Base-by-base conservation (phyloP, 352 stramenopile species). In the Phytophthora kernoviae region DNA sequence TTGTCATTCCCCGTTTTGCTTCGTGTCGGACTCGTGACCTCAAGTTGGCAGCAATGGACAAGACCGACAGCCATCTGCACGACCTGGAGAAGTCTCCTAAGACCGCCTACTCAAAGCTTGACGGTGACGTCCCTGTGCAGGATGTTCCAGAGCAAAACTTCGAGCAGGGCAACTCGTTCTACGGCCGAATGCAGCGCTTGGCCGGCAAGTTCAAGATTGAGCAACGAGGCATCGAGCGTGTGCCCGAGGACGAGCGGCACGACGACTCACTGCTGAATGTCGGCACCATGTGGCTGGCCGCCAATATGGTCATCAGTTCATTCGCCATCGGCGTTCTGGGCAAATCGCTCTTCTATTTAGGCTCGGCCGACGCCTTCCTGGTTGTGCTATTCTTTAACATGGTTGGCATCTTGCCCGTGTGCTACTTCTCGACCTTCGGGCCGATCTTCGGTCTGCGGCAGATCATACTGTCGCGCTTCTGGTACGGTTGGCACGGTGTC, bases 391-490 rank as follows among this genome's bases (percentile, higher is more conserved):
- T 71, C 46, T 68, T 70, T 41, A 81, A 81, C 54, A 62, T 81
- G 41, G 61, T 76, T 2, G 72, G 72, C 24, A 76, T 76, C 27
- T 34, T 81, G n/a, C 72, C 72, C 10, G 68, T 78, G 47, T 72
- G 60, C 58, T 72, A 53, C 68, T 81, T 81, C 57, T 76, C 68
- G 43, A 76, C 68, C 41, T 78, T 81, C 24, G 72, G 72, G 18
- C 49, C 68, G 14, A 56, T 65, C 58, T 81, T 81, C 54, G 72
- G 72, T 0, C 62, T 81, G 54, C 72, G 72, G 10, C 72, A 81
- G 62, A 81, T 81, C 58, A 57, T 81, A n/a, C 47, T 81, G 18
- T 81, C 72, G 45, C 72, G 72, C 41, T 78, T 65, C 68, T 81
- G 72, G 72, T 81, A 74, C 54, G 72, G 72, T 49, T 78, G 47